Evolutionary conservation across 441 rosid species (phyloP), one percentile per base, ranked within the genome.

Genomic region (Jatropha multifida): DNA sequence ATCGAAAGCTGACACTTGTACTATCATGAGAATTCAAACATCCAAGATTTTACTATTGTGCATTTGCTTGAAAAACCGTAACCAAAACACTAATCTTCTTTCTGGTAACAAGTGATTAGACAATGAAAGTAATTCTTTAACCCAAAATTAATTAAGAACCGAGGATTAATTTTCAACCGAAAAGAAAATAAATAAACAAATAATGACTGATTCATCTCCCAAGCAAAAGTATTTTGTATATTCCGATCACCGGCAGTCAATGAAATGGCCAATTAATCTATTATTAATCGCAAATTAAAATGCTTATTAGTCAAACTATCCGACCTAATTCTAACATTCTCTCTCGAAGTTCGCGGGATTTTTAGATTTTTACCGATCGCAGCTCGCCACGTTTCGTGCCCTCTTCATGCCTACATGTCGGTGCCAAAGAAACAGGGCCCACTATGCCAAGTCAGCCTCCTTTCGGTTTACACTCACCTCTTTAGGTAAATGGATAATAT

Each of bases 341-440:
- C 46, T 1, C 59, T 68, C 54, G 3, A 17, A 55, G 2, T 23
- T 59, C 8, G 6, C 62, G 69, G 76, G 76, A 42, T 52, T 69
- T n/a, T 32, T 32, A 32, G 32, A 2, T 32, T 32, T 15, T 0
- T 2, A 38, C 75, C 80, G 73, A 59, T 68, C 55, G 1, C 7
- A 7, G 1, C 38, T 2, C 0, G 67, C 72, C 80, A 62, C 56
- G 64, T 69, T 0, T 5, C 0, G 4, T 51, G 41, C n/a, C 61
- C 15, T 14, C 0, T 2, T 27, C 71, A 70, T n/a, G 2, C 69
- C 59, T 49, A 2, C 71, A 20, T 71, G 76, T 42, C 38, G 69
- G 76, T 59, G 40, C 65, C 64, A 42, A 17, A 37, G 81, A 23
- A 82, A 40, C 76, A 76, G 17, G 77, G 41, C 46, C 76, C 58